Percentiles rank a stretch among this genome's conserved stretches.
Conservation (phyloP, 305 asterid species). For the Salvia sclarea region DNA sequence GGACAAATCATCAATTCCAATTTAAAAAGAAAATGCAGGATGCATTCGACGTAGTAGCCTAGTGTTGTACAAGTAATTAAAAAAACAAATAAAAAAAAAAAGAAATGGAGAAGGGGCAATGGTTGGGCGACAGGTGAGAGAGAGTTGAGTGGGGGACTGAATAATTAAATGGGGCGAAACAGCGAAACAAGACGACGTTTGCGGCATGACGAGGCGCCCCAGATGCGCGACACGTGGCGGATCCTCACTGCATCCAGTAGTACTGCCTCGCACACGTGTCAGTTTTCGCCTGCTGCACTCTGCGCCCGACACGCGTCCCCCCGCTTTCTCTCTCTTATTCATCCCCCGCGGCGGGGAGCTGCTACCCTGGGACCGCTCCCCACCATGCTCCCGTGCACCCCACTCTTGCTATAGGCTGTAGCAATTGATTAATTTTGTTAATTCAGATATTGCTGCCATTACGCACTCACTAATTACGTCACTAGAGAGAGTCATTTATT, state of each 20-base stretch:
- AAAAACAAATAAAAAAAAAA: background rate
- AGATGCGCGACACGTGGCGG: conserved; percentile 28
- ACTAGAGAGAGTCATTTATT: too few relatives aligned
- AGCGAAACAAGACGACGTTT: conserved; percentile 31
- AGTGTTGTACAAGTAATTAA: background rate
- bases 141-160: conserved; percentile 31
- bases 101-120: background rate
- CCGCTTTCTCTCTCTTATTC: conserved; percentile 31
- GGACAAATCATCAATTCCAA: background rate
- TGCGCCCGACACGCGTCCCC: conserved; percentile 32
- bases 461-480: too few relatives aligned
- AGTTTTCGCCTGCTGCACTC: conserved; percentile 21
- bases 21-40: background rate
- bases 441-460: too few relatives aligned
- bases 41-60: background rate
- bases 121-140: conserved; percentile 24
- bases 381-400: conserved; percentile 22
- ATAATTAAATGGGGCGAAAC: conserved; percentile 24
- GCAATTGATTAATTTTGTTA: too few relatives aligned
- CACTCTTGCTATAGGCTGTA: too few relatives aligned
- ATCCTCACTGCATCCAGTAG: background rate
- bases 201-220: conserved; percentile 32
- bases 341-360: background rate
- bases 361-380: background rate
- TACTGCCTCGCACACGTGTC: conserved; percentile 30